phyloP scores from a whole-genome alignment of 2,329 filamentous ascomycete genomes.

The Exophiala phaeomuriformis region DNA sequence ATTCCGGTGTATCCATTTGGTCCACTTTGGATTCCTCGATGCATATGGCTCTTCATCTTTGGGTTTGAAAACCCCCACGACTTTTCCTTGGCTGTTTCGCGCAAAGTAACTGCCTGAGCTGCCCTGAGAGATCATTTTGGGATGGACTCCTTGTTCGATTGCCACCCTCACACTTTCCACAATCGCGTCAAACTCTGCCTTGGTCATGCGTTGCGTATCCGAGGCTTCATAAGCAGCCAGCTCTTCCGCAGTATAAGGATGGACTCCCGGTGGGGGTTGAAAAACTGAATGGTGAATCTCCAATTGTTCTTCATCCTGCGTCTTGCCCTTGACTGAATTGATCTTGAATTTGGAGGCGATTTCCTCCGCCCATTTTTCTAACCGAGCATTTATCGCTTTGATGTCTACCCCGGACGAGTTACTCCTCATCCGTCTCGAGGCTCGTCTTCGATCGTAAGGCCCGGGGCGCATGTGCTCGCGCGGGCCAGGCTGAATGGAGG shows the following conservation, averaged over 20 bases:
- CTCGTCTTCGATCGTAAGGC: slow-evolving; percentile 39
- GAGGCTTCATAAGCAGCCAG: slow-evolving; percentile 51
- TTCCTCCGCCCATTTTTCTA: slow-evolving; percentile 96
- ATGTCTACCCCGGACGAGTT: slow-evolving; percentile 87
- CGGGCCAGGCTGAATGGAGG: slow-evolving; percentile 56
- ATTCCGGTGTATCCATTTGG: slow-evolving; percentile 98
- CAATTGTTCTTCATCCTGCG: slow-evolving; percentile 71
- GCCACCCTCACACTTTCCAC: slow-evolving; percentile 85
- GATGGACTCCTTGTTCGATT: slow-evolving; percentile 85
- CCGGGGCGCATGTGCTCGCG: slow-evolving; percentile 53
- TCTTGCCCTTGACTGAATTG: slow-evolving; percentile 63
- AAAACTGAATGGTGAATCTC: slow-evolving; percentile 98
- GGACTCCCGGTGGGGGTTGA: slow-evolving; percentile 79
- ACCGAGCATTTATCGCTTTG: slow-evolving; percentile 91
- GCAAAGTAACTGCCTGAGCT: slow-evolving; percentile 99
- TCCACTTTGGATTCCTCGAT: slow-evolving; percentile 96
- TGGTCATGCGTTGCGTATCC: slow-evolving; percentile 61
- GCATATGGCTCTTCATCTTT: slow-evolving; percentile 99
- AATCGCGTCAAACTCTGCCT: slow-evolving; percentile 74
- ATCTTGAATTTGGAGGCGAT: slow-evolving; percentile 97
- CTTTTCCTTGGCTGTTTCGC: slow-evolving; percentile 80
- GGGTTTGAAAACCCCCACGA: slow-evolving; percentile 96
- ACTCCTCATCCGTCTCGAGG: slow-evolving; percentile 53
- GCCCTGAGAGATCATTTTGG: slow-evolving; percentile 91
- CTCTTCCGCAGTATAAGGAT: slow-evolving; percentile 68